Base-by-base conservation (phyloP, 176 grass and related monocot genomes). In the Eragrostis nindensis region DNA sequence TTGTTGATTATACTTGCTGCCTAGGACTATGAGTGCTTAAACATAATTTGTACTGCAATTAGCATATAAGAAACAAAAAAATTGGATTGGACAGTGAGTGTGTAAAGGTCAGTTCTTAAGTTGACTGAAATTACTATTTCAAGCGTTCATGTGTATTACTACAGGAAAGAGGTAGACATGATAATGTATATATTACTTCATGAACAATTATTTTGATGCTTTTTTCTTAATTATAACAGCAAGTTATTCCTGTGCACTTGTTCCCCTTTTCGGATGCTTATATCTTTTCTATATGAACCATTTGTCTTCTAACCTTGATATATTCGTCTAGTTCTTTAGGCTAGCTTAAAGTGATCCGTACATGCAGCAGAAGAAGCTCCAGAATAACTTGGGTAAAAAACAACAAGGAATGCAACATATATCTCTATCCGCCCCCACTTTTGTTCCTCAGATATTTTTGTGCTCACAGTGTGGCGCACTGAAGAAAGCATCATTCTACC, bases 361-460 rank as follows among this genome's bases (percentile, higher is more conserved):
- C 76, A 66, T 39, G 25, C 84, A 57, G 25, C 84, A 57, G n/a
- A 75, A 50, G 41, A 21, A 43, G 18, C 43, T 63, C 15, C 70
- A 75, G 1, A 61, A 75, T 17, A 61, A 75, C 12, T 44, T 40
- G 77, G 49, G 41, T 57, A 86, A 74, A 86, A 74, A 80, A 74
- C 47, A 86, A 74, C 49, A 8, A 54, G 77, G 66, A 49, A 80
- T 18, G 24, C 66, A 39, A 48, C 9, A 66, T 48, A 41, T 67
- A 19, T 74, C 62, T 46, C 41, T 57, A 40, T 56, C 39, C 1
- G 61, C 25, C 49, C 78, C 69, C 60, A 74, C 70, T 46, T 80
- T 74, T 68, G 59, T 74, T 74, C 61, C 52, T 74, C 61, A 57
- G 22, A 74, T 59, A 26, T 29, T 45, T 45, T 45, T 21, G 43